Evolutionary conservation across 805 yeast species (phyloP).

Genomic region (Wickerhamomyces canadensis): DNA sequence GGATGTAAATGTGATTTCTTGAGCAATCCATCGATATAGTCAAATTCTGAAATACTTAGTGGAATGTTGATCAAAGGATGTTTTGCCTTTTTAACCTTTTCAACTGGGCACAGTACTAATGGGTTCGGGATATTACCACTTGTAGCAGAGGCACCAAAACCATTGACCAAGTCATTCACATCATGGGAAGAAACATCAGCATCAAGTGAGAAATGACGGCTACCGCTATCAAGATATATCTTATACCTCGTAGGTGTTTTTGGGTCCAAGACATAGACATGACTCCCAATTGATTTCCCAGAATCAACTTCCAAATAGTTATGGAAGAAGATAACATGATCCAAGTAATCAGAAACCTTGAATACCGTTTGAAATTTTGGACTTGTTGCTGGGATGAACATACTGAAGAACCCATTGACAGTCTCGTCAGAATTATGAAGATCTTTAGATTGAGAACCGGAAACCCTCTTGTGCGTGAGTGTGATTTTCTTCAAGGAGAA

Average conservation of each 20-base stretch:
- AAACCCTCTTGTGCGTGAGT: too few species aligned
- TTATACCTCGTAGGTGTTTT: background rate
- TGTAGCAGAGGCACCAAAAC: too few species aligned
- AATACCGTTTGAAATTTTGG: slow-evolving; percentile 1
- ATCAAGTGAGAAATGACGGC: too few species aligned
- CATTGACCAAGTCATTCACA: too few species aligned
- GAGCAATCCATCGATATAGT: background rate
- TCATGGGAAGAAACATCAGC: too few species aligned
- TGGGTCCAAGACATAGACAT: slow-evolving; percentile 6
- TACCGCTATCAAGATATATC: background rate
- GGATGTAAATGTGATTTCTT: background rate
- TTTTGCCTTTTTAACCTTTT: too few species aligned
- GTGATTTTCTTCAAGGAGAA: background rate
- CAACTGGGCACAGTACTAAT: too few species aligned
- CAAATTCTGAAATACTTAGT: background rate
- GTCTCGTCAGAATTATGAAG: background rate
- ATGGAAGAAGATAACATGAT: slow-evolving; percentile 12
- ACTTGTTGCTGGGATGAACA: slow-evolving; percentile 1
- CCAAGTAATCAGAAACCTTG: slow-evolving; percentile 1
- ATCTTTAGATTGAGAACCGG: background rate
- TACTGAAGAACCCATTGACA: too few species aligned
- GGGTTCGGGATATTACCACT: too few species aligned
- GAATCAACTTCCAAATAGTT: slow-evolving; percentile 8
- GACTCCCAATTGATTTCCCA: slow-evolving; percentile 4
- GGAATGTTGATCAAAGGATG: background rate